phyloP scores from a whole-genome alignment of 1,284 basidiomycete species.

The Flammula alnicola region DNA sequence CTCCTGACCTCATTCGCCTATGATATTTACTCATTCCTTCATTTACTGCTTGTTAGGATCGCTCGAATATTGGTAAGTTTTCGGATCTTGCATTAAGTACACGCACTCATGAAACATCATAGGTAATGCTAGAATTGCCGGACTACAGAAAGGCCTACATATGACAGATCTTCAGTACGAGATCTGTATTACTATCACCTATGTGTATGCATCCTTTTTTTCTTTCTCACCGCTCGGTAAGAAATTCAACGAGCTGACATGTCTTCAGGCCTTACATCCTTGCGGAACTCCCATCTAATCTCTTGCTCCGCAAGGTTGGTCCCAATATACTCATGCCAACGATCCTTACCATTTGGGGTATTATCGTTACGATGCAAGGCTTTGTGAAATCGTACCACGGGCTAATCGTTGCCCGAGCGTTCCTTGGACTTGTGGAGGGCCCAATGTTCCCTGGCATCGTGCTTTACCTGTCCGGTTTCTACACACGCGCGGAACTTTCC shows the following conservation, averaged over 20 bases:
- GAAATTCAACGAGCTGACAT: background rate
- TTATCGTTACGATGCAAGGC: constrained; percentile 52
- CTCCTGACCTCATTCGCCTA: no score
- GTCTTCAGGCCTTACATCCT: constrained; percentile 52
- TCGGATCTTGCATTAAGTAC: background rate
- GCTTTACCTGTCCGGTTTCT: constrained; percentile 56
- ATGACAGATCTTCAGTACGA: constrained; percentile 51
- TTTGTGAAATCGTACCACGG: constrained; percentile 53
- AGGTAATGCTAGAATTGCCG: constrained; percentile 62
- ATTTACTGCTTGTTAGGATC: constrained; percentile 31
- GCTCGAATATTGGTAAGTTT: constrained; percentile 35
- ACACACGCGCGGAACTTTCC: constrained; percentile 54
- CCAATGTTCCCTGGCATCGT: constrained; percentile 58
- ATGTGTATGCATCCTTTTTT: constrained; percentile 39
- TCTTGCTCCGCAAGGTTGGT: constrained; percentile 52
- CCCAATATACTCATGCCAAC: constrained; percentile 55
- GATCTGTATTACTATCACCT: constrained; percentile 51
- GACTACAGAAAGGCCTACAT: constrained; percentile 51
- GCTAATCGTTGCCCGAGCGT: constrained; percentile 55
- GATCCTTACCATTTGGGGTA: constrained; percentile 56
- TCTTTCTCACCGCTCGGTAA: background rate
- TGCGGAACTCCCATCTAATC: constrained; percentile 60
- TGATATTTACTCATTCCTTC: background rate
- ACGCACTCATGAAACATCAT: background rate
- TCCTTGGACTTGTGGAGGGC: constrained; percentile 62